Percentiles rank a stretch among this genome's conserved stretches.
Conservation (phyloP, 352 stramenopile genomes). For the Globisporangium okanoganense region DNA sequence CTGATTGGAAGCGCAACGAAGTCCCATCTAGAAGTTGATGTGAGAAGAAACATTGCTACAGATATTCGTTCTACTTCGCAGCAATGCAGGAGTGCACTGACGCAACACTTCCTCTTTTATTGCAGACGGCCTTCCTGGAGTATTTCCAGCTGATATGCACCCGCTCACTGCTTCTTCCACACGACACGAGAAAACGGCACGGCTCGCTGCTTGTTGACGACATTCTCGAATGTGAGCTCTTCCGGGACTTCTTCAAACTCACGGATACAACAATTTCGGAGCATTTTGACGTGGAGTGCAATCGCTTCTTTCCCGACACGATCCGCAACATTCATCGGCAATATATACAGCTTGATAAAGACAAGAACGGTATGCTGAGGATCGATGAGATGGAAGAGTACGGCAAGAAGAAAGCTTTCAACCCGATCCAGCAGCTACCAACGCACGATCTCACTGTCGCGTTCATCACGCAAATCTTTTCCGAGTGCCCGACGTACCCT, state of each 20-base stretch:
- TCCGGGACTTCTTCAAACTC: slow-evolving; percentile 44
- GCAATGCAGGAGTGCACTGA: background rate
- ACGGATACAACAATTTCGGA: slow-evolving; percentile 25
- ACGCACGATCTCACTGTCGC: slow-evolving; percentile 55
- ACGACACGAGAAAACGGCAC: slow-evolving; percentile 26
- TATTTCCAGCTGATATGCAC: slow-evolving; percentile 66
- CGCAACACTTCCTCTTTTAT: background rate
- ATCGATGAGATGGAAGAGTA: slow-evolving; percentile 41
- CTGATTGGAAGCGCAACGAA: slow-evolving; percentile 18
- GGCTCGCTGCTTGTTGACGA: slow-evolving; percentile 31
- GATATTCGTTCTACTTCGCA: too few species aligned
- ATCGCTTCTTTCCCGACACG: slow-evolving; percentile 27
- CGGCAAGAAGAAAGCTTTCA: slow-evolving; percentile 70
- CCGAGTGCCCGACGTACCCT: slow-evolving; percentile 41
- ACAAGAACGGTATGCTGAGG: slow-evolving; percentile 60
- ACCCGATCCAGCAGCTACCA: slow-evolving; percentile 32
- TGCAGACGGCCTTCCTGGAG: slow-evolving; percentile 33
- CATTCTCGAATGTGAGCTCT: slow-evolving; percentile 27
- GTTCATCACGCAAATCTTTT: slow-evolving; percentile 54
- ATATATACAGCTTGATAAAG: slow-evolving; percentile 58
- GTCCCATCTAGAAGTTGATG: slow-evolving; percentile 25
- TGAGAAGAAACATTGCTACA: background rate
- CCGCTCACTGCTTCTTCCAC: slow-evolving; percentile 46
- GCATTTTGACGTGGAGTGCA: slow-evolving; percentile 24
- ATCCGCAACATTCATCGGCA: slow-evolving; percentile 50